Evolutionary conservation across 768 basidiomycete species (phyloP).

Genomic region (Termitomyces sp.): DNA sequence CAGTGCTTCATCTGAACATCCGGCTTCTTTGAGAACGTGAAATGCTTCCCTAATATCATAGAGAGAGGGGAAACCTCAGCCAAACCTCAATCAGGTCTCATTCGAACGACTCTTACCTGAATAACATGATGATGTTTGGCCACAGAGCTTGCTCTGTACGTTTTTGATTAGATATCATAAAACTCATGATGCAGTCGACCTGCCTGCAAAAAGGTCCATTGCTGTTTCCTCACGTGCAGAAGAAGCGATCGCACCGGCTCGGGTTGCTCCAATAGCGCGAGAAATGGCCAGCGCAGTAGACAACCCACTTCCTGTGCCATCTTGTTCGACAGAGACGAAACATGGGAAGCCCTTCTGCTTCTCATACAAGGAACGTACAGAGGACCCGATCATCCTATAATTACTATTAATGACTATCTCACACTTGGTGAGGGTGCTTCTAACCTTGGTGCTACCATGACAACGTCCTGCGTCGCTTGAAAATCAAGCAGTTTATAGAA

Average conservation of each 20-base stretch:
- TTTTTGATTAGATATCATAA: background rate
- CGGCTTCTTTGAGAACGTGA: conserved; percentile 56
- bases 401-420: background rate
- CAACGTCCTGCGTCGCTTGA: conserved; percentile 47
- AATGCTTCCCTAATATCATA: conserved; percentile 44
- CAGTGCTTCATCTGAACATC: conserved; percentile 61
- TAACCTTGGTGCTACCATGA: conserved; percentile 65
- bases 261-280: conserved; percentile 55
- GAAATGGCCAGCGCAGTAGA: conserved; percentile 47
- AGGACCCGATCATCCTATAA: conserved; percentile 60
- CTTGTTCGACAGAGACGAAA: conserved; percentile 60
- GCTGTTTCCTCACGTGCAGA: conserved; percentile 58
- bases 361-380: conserved; percentile 55
- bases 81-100: background rate
- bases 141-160: conserved; percentile 54
- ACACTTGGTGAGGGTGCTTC: background rate
- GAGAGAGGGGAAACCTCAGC: background rate
- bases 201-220: conserved; percentile 57
- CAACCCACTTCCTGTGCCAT: conserved; percentile 47
- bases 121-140: conserved; percentile 64
- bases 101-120: conserved; percentile 31
- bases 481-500: conserved; percentile 56
- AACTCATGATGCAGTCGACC: background rate
- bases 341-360: conserved; percentile 61
- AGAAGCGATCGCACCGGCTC: conserved; percentile 58